Percentiles rank a stretch among this genome's conserved stretches.
Conservation (phyloP, 768 basidiomycete species). For the Leccinum subgranulosum region DNA sequence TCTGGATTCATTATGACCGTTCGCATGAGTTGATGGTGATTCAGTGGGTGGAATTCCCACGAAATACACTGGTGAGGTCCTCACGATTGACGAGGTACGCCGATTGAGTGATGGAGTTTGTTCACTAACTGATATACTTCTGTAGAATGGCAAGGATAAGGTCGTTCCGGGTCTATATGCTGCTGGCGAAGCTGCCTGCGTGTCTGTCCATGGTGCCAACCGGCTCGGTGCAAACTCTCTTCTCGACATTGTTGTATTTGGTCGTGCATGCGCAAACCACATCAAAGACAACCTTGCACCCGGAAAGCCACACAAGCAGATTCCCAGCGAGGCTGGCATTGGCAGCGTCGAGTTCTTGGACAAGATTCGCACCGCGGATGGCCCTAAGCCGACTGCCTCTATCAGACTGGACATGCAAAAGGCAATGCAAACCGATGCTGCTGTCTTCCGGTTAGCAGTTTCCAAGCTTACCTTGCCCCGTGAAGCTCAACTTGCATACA, state of each 20-base stretch:
- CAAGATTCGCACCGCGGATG: constrained; percentile 78
- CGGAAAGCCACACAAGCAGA: constrained; percentile 85
- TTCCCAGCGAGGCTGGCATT: constrained; percentile 84
- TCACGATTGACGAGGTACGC: constrained; percentile 72
- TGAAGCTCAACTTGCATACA: constrained; percentile 6
- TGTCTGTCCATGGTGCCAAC: constrained; percentile 99
- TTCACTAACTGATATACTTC: background rate
- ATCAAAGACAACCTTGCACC: constrained; percentile 89
- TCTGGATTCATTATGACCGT: constrained; percentile 5
- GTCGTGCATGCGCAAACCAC: constrained; percentile 98
- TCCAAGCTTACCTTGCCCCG: background rate
- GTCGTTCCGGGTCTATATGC: constrained; percentile 97
- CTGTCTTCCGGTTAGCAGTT: constrained; percentile 78
- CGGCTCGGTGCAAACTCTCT: constrained; percentile 99
- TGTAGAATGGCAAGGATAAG: constrained; percentile 80
- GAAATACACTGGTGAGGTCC: constrained; percentile 94
- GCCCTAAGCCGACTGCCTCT: constrained; percentile 82
- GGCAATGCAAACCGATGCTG: constrained; percentile 97
- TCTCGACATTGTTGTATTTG: constrained; percentile 98
- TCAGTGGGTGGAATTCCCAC: constrained; percentile 99
- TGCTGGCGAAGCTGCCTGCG: constrained; percentile 97
- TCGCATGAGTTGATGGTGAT: constrained; percentile 13
- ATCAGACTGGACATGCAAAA: constrained; percentile 97
- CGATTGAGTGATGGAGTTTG: background rate
- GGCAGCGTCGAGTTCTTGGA: constrained; percentile 85